These are phyloP conservation scores for Aspergillus tamarii DNA, from an alignment of 2,329 filamentous ascomycete species.

Conservation along the genomic window DNA sequence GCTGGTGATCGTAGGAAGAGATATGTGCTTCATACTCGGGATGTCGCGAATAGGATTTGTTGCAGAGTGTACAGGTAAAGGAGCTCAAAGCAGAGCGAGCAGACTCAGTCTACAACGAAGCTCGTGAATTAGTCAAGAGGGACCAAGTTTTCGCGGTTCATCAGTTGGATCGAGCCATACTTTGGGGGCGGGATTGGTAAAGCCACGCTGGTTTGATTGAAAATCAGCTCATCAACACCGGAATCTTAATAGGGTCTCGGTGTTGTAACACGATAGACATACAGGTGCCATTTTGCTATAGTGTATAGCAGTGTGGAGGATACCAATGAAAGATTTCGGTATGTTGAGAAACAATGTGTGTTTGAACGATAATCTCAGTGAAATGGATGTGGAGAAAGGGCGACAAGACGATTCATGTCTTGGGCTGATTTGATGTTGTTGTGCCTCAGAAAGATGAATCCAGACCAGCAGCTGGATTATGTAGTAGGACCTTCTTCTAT, in stretches of 20 bases:
- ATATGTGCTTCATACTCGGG: constrained; percentile 97
- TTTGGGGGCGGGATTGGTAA: constrained; percentile 52
- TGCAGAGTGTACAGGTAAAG: constrained; percentile 85
- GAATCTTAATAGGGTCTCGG: background rate
- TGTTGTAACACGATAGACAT: constrained; percentile 16
- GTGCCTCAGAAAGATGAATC: background rate
- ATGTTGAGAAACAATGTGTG: background rate
- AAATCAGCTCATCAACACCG: background rate
- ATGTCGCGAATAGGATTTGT: constrained; percentile 92
- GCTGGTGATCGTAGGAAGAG: constrained; percentile 90
- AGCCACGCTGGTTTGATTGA: constrained; percentile 44
- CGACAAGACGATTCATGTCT: background rate
- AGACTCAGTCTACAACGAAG: constrained; percentile 52
- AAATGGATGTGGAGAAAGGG: background rate
- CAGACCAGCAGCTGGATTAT: background rate
- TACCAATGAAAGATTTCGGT: background rate
- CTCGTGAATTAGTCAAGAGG: background rate
- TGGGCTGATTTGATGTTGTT: background rate
- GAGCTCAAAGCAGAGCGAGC: constrained; percentile 77
- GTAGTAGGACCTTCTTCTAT: background rate
- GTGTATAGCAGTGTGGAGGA: background rate
- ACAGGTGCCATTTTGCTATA: constrained; percentile 37
- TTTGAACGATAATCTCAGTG: background rate
- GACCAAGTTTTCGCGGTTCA: background rate
- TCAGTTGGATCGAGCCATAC: constrained; percentile 26